Conservation (phyloP, 164 flowering plant genomes). For the Taxillus chinensis region DNA sequence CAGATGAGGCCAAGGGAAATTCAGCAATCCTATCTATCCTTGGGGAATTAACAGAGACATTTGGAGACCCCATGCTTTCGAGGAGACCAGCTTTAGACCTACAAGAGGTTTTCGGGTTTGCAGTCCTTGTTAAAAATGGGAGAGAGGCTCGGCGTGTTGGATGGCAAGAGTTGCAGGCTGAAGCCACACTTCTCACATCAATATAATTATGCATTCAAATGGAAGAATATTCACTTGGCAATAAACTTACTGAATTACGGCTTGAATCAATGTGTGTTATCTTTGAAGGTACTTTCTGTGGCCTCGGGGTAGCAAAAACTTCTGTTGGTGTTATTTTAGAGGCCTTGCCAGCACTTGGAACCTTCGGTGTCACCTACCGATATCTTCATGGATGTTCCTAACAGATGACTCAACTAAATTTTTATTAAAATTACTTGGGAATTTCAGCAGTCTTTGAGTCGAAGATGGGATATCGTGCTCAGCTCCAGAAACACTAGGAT, state of each 20-base stretch:
- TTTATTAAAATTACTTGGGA: slow-evolving; percentile 21
- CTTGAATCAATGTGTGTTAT: slow-evolving; percentile 20
- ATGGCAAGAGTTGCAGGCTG: slow-evolving; percentile 19
- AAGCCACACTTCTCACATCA: slow-evolving; percentile 7
- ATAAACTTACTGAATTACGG: slow-evolving; percentile 41
- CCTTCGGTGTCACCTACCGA: slow-evolving; percentile 24
- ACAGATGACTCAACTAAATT: slow-evolving; percentile 9
- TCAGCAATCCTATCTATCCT: slow-evolving; percentile 81
- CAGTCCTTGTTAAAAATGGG: no score
- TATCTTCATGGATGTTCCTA: slow-evolving; percentile 27
- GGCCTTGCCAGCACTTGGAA: slow-evolving; percentile 28
- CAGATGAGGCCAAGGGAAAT: slow-evolving; percentile 68
- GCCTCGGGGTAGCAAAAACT: slow-evolving; percentile 47
- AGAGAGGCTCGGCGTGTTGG: no score
- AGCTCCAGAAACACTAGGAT: slow-evolving; percentile 56
- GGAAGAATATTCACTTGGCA: no score
- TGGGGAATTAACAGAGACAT: slow-evolving; percentile 87
- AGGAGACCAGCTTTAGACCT: slow-evolving; percentile 33
- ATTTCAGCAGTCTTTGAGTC: slow-evolving; percentile 25
- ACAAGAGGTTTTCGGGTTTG: slow-evolving; percentile 2
- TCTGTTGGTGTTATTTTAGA: slow-evolving; percentile 37
- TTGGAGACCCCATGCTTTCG: slow-evolving; percentile 54
- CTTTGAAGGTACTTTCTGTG: slow-evolving; percentile 39
- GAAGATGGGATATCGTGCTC: slow-evolving; percentile 47
- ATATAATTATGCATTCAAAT: no score